Conservation (phyloP, 2,329 filamentous ascomycete species). For the Lasiodiplodia sp. region DNA sequence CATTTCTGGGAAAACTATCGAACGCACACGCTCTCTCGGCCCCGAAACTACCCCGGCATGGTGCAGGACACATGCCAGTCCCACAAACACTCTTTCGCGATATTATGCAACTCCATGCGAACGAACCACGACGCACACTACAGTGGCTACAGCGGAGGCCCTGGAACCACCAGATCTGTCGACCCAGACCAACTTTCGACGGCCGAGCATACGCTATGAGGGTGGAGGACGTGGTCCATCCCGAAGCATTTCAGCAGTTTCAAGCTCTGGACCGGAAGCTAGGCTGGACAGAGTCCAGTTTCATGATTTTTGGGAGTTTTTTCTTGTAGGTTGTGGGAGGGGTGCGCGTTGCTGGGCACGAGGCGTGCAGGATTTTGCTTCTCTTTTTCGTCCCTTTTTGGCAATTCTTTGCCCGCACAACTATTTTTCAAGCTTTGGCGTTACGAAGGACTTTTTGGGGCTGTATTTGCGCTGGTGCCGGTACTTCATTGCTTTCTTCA, state of each 20-base stretch:
- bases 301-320: background rate
- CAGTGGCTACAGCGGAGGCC: background rate
- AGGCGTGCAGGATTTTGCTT: background rate
- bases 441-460: background rate
- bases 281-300: background rate
- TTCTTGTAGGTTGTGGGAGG: background rate
- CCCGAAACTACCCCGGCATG: constrained; percentile 1
- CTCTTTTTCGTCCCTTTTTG: background rate
- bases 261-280: background rate
- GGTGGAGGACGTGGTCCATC: background rate
- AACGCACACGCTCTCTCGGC: background rate
- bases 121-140: background rate
- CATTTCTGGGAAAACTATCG: background rate
- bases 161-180: background rate
- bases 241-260: background rate
- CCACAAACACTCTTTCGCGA: background rate
- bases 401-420: background rate
- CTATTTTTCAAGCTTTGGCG: background rate
- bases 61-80: constrained; percentile 9
- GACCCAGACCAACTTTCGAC: background rate
- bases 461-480: background rate
- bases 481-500: background rate
- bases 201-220: background rate
- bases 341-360: background rate
- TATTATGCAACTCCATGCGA: background rate